Evolutionary conservation across 2,329 filamentous ascomycete genomes (phyloP), one percentile per base, ranked within the genome.

Genomic region (Paracorniculantispora psalliotae): DNA sequence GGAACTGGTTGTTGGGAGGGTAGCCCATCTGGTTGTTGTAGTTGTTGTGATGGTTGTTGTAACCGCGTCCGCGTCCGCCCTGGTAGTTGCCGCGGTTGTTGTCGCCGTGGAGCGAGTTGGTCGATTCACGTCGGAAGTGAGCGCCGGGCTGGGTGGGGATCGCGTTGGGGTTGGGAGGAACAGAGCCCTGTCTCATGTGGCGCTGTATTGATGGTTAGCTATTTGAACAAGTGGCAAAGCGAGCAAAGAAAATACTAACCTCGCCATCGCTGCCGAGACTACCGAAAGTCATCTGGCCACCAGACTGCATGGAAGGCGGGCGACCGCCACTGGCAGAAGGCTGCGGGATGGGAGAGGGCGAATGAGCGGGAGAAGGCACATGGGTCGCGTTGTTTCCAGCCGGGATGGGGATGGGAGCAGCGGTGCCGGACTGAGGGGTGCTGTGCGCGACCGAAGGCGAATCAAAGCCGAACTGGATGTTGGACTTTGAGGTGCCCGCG

Each of bases 341-440:
- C 73, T 93, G 90, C 33, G 94, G 93, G 67, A 97, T 97, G 4
- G 94, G 94, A 44, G 91, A 93, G 4, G 94, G 94, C 48, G 93
- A 97, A 66, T 89, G 88, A 51, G 90, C 87, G 6, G 94, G 94
- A 48, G 92, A 96, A 50, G 87, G 86, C 54, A 93, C 83, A 67
- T 90, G 85, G 62, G 89, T 88, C 75, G 79, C 70, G 61, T 87
- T 88, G 73, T 75, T 66, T 78, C 81, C 68, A 73, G 81, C 73
- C 69, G 85, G 86, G 74, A 84, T 91, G 73, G 78, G 79, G 65
- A 83, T 87, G 61, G 81, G 83, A 39, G 79, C 81, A 64, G 83
- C 77, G 64, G 74, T 74, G 63, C 75, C 72, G 58, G 78, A 73
- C 67, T 87, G 83, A 15, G 89, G 87, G 51, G 82, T 84, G 76